A percentile compares a stretch with the other conserved stretches of the same genome.
Evolutionary conservation across 805 yeast species (phyloP).

Genomic region (Metschnikowia cubensis): DNA sequence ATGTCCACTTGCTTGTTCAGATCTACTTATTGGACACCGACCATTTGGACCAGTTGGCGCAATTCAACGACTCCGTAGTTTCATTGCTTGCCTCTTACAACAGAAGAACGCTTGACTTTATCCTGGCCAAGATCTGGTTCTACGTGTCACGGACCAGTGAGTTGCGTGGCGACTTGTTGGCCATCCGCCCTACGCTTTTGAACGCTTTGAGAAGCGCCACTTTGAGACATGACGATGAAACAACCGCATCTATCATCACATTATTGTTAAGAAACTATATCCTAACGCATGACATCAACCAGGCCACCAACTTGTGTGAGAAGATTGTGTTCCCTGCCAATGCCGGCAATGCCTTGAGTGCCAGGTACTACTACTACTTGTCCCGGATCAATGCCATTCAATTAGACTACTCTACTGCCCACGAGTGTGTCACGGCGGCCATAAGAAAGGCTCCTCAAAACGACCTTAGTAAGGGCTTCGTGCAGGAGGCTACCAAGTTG

Average conservation of each 20-base stretch:
- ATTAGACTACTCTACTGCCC: slow-evolving; percentile 85
- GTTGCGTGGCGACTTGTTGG: slow-evolving; percentile 45
- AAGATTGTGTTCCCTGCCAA: slow-evolving; percentile 84
- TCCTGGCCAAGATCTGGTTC: slow-evolving; percentile 91
- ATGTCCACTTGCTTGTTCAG: slow-evolving; percentile 73
- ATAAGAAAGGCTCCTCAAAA: slow-evolving; percentile 96
- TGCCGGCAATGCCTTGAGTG: slow-evolving; percentile 82
- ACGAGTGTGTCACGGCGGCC: slow-evolving; percentile 89
- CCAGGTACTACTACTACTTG: slow-evolving; percentile 86
- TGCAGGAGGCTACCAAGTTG: slow-evolving; percentile 85
- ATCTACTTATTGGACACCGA: slow-evolving; percentile 66
- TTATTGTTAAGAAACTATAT: slow-evolving; percentile 78
- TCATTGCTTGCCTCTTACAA: slow-evolving; percentile 60
- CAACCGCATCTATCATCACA: slow-evolving; percentile 85
- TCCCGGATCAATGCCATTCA: slow-evolving; percentile 91
- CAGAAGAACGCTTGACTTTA: slow-evolving; percentile 77
- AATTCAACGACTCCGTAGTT: slow-evolving; percentile 51
- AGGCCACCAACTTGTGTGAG: slow-evolving; percentile 84
- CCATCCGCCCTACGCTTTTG: slow-evolving; percentile 68
- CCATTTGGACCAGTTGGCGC: slow-evolving; percentile 45
- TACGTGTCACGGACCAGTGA: slow-evolving; percentile 75
- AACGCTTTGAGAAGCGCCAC: slow-evolving; percentile 81
- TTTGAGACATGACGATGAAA: slow-evolving; percentile 87
- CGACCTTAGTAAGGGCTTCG: slow-evolving; percentile 74
- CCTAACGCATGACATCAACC: slow-evolving; percentile 72